Evolutionary conservation across 2,329 filamentous ascomycete species (phyloP), one percentile per base, ranked within the genome.

Genomic region (Gnomoniopsis smithogilvyi): DNA sequence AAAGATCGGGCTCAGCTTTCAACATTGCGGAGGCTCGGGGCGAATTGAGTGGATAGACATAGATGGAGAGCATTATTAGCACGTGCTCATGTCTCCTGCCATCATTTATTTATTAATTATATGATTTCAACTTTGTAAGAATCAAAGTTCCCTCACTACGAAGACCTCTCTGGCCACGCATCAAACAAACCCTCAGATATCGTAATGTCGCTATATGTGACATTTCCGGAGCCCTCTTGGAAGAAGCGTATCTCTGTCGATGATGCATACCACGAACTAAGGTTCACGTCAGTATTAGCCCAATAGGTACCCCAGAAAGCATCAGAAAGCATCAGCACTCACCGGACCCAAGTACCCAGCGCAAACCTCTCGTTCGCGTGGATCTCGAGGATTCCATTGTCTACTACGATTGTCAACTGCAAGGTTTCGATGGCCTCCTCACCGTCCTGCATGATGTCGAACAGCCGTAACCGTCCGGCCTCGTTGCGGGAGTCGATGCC

Each of bases 281-380:
- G 51, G 33, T 10, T 33, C n/a, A 17, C 22, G 6, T 51, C 22
- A 36, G 19, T n/a, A 26, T 41, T 33, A 11, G 26, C 7, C 41
- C 12, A 61, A 49, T n/a, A n/a, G n/a, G n/a, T n/a, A n/a, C n/a
- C n/a, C n/a, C 3, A 60, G 49, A 6, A 17, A 55, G 51, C 48
- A 43, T n/a, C n/a, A 19, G 15, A 6, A 43, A 43, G n/a, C 38
- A 6, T 19, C 38, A 19, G 53, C 45, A 59, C 73, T 67, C 70
- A 76, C 73, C 74, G 69, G 53, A 71, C 70, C 76, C 76, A 78
- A 4, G 76, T 77, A 52, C 74, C 73, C 21, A 77, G 34, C 3
- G 69, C 75, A 54, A 77, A 77, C 7, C 75, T 64, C 33, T 71
- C 69, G 43, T 78, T 78, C 10, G 74, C 74, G 56, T 76, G 72